Conservation (phyloP, 805 yeast species). For the Saturnispora bothae region DNA sequence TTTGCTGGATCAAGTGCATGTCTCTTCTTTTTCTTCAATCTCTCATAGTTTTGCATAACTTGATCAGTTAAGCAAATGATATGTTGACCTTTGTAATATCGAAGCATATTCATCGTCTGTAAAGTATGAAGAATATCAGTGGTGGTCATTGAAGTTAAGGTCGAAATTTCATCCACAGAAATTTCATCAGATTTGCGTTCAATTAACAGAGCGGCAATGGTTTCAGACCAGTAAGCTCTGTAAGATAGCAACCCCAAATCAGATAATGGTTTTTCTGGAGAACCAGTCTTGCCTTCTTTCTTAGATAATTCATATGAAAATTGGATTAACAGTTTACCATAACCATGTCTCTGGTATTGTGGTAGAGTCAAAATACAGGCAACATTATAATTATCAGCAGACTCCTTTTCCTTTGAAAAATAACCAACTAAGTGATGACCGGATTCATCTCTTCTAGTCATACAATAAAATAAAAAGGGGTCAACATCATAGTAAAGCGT, state of each 20-base stretch:
- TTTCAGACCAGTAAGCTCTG: slow-evolving; percentile 95
- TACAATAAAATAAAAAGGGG: slow-evolving; percentile 91
- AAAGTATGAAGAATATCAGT: slow-evolving; percentile 91
- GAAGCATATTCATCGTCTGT: slow-evolving; percentile 78
- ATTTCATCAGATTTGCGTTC: slow-evolving; percentile 47
- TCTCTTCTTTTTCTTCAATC: slow-evolving; percentile 50
- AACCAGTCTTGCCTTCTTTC: slow-evolving; percentile 83
- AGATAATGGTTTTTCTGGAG: slow-evolving; percentile 95
- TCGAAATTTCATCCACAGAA: slow-evolving; percentile 78
- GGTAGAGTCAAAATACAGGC: slow-evolving; percentile 96
- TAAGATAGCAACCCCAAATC: slow-evolving; percentile 90
- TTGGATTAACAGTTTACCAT: slow-evolving; percentile 83
- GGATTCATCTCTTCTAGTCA: slow-evolving; percentile 79
- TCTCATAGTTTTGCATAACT: slow-evolving; percentile 65
- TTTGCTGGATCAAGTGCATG: slow-evolving; percentile 65
- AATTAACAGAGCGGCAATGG: slow-evolving; percentile 61
- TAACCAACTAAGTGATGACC: slow-evolving; percentile 97
- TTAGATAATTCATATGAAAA: slow-evolving; percentile 86
- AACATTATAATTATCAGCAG: slow-evolving; percentile 89
- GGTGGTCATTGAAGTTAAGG: slow-evolving; percentile 87
- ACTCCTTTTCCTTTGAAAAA: slow-evolving; percentile 93
- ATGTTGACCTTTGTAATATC: slow-evolving; percentile 94
- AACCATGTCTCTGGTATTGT: slow-evolving; percentile 92
- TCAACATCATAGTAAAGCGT: slow-evolving; percentile 96
- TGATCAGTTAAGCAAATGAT: slow-evolving; percentile 79